These are phyloP conservation scores for Corinectria fuckeliana DNA, from an alignment of 2,329 filamentous ascomycete species.

Conservation along the genomic window DNA sequence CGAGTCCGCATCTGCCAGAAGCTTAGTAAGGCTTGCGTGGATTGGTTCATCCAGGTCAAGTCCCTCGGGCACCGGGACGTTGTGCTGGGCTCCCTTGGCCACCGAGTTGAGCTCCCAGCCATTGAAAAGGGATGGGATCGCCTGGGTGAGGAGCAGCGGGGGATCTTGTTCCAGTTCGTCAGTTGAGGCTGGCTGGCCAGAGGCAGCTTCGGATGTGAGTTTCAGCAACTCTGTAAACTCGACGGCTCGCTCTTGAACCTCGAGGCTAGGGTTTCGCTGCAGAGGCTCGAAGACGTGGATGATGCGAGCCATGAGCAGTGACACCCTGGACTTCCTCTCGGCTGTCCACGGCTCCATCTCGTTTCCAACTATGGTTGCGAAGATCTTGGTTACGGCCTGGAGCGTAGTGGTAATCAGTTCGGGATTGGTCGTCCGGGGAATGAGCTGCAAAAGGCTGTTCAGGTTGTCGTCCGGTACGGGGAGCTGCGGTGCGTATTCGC, in stretches of 20 bases:
- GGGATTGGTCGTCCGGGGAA: constrained; percentile 63
- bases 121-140: constrained; percentile 84
- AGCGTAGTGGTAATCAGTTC: constrained; percentile 79
- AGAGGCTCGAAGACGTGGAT: constrained; percentile 83
- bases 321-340: constrained; percentile 75
- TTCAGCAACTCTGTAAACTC: constrained; percentile 91
- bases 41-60: constrained; percentile 84
- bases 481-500: constrained; percentile 83
- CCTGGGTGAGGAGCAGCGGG: constrained; percentile 86
- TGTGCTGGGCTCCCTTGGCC: constrained; percentile 78
- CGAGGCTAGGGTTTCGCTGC: constrained; percentile 81
- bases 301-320: constrained; percentile 80
- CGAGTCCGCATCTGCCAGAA: constrained; percentile 68
- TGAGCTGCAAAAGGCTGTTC: constrained; percentile 72
- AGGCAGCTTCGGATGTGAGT: constrained; percentile 81
- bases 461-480: constrained; percentile 74
- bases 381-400: constrained; percentile 86
- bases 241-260: constrained; percentile 93
- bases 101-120: constrained; percentile 94
- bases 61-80: constrained; percentile 79
- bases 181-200: constrained; percentile 66
- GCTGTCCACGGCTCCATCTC: constrained; percentile 72
- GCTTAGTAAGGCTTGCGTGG: constrained; percentile 71
- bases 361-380: constrained; percentile 73
- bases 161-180: constrained; percentile 66